Percentiles rank a stretch among this genome's conserved stretches.
These are phyloP conservation scores for Clitopilus passeckerianus DNA, from an alignment of 768 basidiomycete species.

Conservation along the genomic window DNA sequence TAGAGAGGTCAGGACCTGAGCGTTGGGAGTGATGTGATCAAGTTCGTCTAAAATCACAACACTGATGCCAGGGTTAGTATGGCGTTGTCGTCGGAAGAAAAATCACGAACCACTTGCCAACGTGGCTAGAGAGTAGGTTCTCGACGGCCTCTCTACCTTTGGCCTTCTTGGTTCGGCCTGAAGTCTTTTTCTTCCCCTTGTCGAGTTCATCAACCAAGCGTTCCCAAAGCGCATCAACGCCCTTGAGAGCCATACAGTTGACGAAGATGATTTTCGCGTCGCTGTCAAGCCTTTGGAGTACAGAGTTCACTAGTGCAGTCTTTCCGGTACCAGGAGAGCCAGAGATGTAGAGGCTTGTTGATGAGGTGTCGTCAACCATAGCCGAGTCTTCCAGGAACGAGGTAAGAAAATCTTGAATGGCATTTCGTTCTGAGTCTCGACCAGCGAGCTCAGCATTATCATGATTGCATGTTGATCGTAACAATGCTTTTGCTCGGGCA, in stretches of 20 bases:
- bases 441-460: conserved; percentile 52
- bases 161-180: conserved; percentile 29
- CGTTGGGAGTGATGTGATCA: conserved; percentile 69
- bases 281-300: conserved; percentile 41
- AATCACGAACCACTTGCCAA: conserved; percentile 48
- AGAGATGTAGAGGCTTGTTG: conserved; percentile 76
- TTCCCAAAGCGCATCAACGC: conserved; percentile 68
- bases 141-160: conserved; percentile 48
- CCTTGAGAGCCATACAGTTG: conserved; percentile 79
- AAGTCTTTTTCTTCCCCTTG: conserved; percentile 26
- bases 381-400: conserved; percentile 39
- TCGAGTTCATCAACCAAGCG: conserved; percentile 55
- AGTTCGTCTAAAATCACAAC: conserved; percentile 83
- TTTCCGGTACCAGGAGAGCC: conserved; percentile 93
- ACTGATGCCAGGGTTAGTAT: conserved; percentile 30
- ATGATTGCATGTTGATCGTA: conserved; percentile 67
- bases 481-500: conserved; percentile 59
- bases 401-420: conserved; percentile 54
- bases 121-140: conserved; percentile 32
- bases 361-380: conserved; percentile 15
- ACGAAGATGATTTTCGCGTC: conserved; percentile 50
- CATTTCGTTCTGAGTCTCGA: conserved; percentile 57
- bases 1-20: conserved; percentile 53
- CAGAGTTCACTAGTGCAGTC: conserved; percentile 74
- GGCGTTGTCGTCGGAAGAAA: background rate